A percentile compares a stretch with the other conserved stretches of the same genome.
Conservation (phyloP, 345 rosid species). For the Eucalyptus coolabah region DNA sequence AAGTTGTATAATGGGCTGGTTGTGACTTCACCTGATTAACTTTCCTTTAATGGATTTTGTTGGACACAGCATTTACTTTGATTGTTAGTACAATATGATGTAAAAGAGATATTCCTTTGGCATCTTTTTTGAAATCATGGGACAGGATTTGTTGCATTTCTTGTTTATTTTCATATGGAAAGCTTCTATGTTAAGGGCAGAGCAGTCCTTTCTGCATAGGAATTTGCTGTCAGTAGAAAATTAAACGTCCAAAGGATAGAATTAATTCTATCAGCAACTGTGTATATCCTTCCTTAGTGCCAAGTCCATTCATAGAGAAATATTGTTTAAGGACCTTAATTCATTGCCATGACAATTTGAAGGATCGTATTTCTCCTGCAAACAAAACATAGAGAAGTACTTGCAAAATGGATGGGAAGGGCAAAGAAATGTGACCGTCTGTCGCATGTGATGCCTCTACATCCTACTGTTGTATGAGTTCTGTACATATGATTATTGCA, state of each 20-base stretch:
- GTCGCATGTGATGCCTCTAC: not conserved
- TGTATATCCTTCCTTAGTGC: not conserved
- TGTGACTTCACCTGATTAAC: not conserved
- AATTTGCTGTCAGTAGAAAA: not conserved
- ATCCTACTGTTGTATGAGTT: not conserved
- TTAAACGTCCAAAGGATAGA: not conserved
- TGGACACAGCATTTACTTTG: not conserved
- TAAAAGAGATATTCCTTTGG: not conserved
- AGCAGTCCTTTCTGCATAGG: not conserved
- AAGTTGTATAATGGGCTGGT: not conserved
- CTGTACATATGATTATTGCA: not conserved
- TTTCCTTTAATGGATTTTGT: not conserved
- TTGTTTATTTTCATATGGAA: not conserved
- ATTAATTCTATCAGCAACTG: not conserved
- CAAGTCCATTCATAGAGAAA: not conserved
- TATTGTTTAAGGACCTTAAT: not conserved
- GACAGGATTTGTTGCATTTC: not conserved
- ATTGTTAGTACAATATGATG: not conserved
- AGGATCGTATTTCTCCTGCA: not conserved
- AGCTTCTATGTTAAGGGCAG: not conserved
- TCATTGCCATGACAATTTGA: not conserved
- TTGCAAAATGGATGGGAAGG: not conserved
- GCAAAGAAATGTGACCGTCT: not conserved
- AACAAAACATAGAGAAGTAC: not conserved
- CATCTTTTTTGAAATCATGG: not conserved